Conservation (phyloP, 2,329 filamentous ascomycete genomes). For the Talaromyces sp. region DNA sequence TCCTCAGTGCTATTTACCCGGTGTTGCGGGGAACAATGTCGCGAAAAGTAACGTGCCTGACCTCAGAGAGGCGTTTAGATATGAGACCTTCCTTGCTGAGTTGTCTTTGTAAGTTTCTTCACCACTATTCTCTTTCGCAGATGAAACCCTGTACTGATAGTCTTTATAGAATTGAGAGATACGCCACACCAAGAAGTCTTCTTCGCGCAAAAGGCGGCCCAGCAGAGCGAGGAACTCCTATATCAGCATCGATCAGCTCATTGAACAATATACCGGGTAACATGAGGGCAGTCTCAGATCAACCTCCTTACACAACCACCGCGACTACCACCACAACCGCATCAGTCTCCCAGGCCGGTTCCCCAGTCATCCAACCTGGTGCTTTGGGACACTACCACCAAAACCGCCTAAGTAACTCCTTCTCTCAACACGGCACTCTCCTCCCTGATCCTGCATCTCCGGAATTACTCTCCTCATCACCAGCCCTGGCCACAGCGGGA, state of each 20-base stretch:
- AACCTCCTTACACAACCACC: neutral
- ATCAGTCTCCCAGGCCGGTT: slow-evolving; percentile 9
- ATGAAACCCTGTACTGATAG: slow-evolving; percentile 5
- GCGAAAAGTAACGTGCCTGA: slow-evolving; percentile 96
- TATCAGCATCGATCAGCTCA: slow-evolving; percentile 9
- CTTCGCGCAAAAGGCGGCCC: neutral
- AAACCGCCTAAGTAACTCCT: slow-evolving; percentile 5
- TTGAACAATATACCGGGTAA: neutral
- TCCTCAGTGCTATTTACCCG: slow-evolving; percentile 70
- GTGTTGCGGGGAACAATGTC: slow-evolving; percentile 84
- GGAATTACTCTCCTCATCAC: neutral
- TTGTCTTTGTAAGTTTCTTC: slow-evolving; percentile 66
- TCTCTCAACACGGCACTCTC: neutral
- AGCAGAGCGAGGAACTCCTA: slow-evolving; percentile 2
- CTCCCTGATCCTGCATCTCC: slow-evolving; percentile 4
- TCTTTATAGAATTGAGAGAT: slow-evolving; percentile 30
- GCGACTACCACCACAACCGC: neutral
- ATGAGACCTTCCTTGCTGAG: slow-evolving; percentile 83
- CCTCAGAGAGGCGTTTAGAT: slow-evolving; percentile 82
- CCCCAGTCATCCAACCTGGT: slow-evolving; percentile 1
- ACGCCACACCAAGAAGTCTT: slow-evolving; percentile 22
- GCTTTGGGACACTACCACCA: neutral
- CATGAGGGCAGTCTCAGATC: neutral
- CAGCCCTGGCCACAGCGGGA: slow-evolving; percentile 4
- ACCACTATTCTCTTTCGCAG: too few relatives aligned